These are phyloP conservation scores for Lachancea mirantina DNA, from an alignment of 805 yeast species.

Conservation along the genomic window DNA sequence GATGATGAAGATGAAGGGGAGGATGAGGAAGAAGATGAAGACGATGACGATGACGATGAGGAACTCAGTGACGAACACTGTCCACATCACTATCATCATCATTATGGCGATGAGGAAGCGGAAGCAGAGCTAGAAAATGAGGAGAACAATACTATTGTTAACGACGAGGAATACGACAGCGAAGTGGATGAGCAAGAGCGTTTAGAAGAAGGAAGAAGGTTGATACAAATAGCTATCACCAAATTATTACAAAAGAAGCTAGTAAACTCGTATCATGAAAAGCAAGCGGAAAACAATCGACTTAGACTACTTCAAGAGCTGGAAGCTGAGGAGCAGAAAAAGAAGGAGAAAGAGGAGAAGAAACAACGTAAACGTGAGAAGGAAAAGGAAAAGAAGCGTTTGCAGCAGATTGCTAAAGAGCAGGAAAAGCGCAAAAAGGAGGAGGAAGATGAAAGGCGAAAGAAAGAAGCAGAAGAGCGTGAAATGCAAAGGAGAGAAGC, in stretches of 20 bases:
- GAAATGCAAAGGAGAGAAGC: constrained; percentile 37
- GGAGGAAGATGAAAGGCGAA: constrained; percentile 47
- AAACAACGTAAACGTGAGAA: constrained; percentile 60
- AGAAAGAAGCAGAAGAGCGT: constrained; percentile 35
- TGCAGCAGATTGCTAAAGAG: constrained; percentile 55
- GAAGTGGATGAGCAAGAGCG: constrained; percentile 54
- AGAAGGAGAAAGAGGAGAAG: constrained; percentile 59
- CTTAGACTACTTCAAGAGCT: constrained; percentile 56
- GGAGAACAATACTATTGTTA: constrained; percentile 15
- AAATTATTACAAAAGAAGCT: constrained; percentile 69
- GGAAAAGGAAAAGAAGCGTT: constrained; percentile 60
- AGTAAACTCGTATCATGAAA: constrained; percentile 69
- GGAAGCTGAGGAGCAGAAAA: constrained; percentile 60
- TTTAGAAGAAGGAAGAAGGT: constrained; percentile 69
- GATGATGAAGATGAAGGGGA: constrained; percentile 24
- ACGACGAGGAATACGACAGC: constrained; percentile 29
- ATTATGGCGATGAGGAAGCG: constrained; percentile 12
- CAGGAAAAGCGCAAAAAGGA: constrained; percentile 52
- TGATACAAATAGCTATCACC: constrained; percentile 74
- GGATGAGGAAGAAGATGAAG: constrained; percentile 22
- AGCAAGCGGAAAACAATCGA: constrained; percentile 68
- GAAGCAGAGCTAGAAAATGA: constrained; percentile 13
- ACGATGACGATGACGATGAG: constrained; percentile 19
- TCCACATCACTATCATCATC: constrained; percentile 13
- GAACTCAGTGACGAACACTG: constrained; percentile 12